Evolutionary conservation across 352 stramenopile species (phyloP).

Genomic region (Globisporangium radiosum): DNA sequence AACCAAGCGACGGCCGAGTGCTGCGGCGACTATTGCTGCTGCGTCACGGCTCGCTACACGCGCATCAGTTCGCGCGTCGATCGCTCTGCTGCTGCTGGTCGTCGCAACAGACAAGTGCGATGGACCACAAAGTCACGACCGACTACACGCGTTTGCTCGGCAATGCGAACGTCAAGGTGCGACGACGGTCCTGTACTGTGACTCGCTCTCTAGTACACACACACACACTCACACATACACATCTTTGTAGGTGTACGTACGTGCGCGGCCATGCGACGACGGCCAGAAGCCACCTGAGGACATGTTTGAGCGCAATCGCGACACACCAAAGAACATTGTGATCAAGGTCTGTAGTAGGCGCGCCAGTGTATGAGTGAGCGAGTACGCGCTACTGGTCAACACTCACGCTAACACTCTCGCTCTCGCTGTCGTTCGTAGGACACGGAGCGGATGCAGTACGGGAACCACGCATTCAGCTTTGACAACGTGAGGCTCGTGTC

Average conservation of each 20-base stretch:
- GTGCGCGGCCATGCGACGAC: constrained; percentile 70
- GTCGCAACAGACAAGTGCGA: constrained; percentile 6
- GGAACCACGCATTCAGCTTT: constrained; percentile 83
- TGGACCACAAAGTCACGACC: constrained; percentile 85
- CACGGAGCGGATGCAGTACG: constrained; percentile 80
- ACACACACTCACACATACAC: background rate
- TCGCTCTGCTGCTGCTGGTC: no score
- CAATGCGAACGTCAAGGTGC: constrained; percentile 76
- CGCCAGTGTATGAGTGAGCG: no score
- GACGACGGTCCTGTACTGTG: background rate
- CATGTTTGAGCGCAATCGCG: constrained; percentile 80
- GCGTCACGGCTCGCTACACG: background rate
- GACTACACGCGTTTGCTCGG: constrained; percentile 76
- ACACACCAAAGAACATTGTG: constrained; percentile 73
- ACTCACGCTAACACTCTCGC: background rate
- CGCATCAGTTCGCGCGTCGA: background rate
- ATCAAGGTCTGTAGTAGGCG: constrained; percentile 42
- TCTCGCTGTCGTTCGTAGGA: constrained; percentile 24
- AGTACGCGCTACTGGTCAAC: no score
- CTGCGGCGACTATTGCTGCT: background rate
- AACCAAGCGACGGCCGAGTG: no score
- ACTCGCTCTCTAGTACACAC: background rate
- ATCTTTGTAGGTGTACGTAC: constrained; percentile 51
- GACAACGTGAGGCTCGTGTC: constrained; percentile 42
- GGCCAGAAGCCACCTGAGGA: constrained; percentile 58